Percentiles rank a stretch among this genome's conserved stretches.
Conservation (phyloP, 225 moss, liverwort and hornwort genomes). For the Physcomitrellopsis africana region DNA sequence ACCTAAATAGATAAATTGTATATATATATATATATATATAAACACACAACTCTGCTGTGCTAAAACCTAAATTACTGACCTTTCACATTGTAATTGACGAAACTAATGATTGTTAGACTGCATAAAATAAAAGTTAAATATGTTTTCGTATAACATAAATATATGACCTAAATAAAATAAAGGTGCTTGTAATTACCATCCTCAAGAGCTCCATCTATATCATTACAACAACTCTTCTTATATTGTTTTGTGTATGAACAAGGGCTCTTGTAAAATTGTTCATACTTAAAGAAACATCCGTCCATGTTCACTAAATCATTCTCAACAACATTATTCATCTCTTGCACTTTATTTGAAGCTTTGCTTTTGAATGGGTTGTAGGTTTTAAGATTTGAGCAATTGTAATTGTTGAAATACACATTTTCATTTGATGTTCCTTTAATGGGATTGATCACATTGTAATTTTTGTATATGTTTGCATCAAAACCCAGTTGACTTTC, state of each 20-base stretch:
- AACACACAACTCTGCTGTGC: too few relatives aligned
- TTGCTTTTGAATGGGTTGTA: neutral
- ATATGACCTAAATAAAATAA: too few relatives aligned
- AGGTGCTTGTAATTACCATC: neutral
- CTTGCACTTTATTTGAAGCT: slow-evolving; percentile 13
- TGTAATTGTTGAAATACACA: neutral
- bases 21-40: too few relatives aligned
- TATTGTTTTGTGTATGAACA: neutral
- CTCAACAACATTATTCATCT: slow-evolving; percentile 23
- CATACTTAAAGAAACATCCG: slow-evolving; percentile 19
- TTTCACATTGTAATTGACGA: too few relatives aligned
- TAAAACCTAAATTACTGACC: too few relatives aligned
- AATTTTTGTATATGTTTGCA: neutral
- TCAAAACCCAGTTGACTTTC: neutral
- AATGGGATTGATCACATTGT: neutral
- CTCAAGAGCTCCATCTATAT: slow-evolving; percentile 1
- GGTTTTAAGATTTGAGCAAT: neutral
- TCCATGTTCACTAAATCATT: slow-evolving; percentile 35
- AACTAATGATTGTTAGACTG: too few relatives aligned
- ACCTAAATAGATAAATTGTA: too few relatives aligned
- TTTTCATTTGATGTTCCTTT: neutral
- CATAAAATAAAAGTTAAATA: too few relatives aligned
- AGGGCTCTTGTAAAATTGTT: slow-evolving; percentile 13
- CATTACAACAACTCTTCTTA: neutral
- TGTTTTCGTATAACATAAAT: too few relatives aligned